Evolutionary conservation across 805 yeast genomes (phyloP).

Genomic region (Spathaspora arborariae): DNA sequence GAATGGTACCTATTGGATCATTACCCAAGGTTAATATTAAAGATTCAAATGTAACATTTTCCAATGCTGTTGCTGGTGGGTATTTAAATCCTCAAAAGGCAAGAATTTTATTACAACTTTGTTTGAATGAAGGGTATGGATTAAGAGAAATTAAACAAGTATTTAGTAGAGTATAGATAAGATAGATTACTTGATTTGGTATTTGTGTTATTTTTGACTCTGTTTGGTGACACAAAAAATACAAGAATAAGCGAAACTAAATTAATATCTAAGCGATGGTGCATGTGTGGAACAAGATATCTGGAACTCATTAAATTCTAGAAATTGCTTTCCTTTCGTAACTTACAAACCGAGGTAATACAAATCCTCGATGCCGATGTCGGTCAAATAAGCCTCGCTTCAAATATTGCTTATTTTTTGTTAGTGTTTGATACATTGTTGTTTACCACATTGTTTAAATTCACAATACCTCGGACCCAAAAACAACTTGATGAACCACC

Average conservation of each 20-base stretch:
- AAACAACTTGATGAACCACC: background rate
- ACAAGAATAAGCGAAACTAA: background rate
- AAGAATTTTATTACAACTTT: slow-evolving; percentile 54
- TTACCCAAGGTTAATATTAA: slow-evolving; percentile 26
- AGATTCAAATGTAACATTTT: slow-evolving; percentile 12
- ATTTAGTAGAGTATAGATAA: slow-evolving; percentile 45
- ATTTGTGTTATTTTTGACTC: background rate
- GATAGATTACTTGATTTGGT: background rate
- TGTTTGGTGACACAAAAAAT: background rate
- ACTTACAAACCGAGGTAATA: background rate
- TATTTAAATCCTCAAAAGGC: slow-evolving; percentile 64
- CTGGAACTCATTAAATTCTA: background rate
- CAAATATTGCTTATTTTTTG: background rate
- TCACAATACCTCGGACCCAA: background rate
- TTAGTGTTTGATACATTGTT: background rate
- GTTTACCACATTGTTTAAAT: background rate
- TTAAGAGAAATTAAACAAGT: slow-evolving; percentile 38
- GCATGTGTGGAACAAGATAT: background rate
- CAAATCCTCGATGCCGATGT: background rate
- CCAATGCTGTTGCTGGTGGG: slow-evolving; percentile 57
- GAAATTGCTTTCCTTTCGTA: background rate
- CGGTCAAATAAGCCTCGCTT: background rate
- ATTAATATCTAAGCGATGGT: background rate
- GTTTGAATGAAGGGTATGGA: slow-evolving; percentile 41
- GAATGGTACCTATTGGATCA: slow-evolving; percentile 58